These are phyloP conservation scores for Penicillium antarcticum DNA, from an alignment of 495 filamentous ascomycete genomes.

Conservation along the genomic window DNA sequence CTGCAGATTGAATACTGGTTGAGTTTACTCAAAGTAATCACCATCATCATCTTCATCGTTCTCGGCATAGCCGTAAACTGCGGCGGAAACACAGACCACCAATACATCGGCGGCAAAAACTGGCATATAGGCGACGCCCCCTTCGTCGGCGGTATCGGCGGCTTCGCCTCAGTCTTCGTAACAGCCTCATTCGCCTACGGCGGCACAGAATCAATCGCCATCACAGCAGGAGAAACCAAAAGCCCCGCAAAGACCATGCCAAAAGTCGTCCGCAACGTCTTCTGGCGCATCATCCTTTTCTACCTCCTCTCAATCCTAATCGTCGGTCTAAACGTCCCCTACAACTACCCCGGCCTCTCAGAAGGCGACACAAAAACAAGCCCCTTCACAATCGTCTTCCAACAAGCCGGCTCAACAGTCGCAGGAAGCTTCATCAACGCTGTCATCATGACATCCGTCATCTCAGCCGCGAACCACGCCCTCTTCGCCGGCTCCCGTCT, in stretches of 20 bases:
- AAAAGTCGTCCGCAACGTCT: slow-evolving; percentile 50
- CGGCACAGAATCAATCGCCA: slow-evolving; percentile 55
- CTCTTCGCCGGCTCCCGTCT: slow-evolving; percentile 52
- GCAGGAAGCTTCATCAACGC: slow-evolving; percentile 56
- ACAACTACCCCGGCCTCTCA: slow-evolving; percentile 45
- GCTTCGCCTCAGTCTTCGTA: slow-evolving; percentile 52
- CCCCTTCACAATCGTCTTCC: slow-evolving; percentile 54
- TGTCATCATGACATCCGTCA: slow-evolving; percentile 52
- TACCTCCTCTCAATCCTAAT: slow-evolving; percentile 50
- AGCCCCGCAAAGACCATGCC: slow-evolving; percentile 45
- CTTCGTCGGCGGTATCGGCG: slow-evolving; percentile 52
- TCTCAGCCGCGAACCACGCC: slow-evolving; percentile 53
- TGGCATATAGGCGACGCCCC: slow-evolving; percentile 47
- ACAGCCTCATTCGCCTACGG: slow-evolving; percentile 51
- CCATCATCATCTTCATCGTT: slow-evolving; percentile 54
- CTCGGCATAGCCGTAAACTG: slow-evolving; percentile 50
- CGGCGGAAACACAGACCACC: slow-evolving; percentile 41
- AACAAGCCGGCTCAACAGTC: slow-evolving; percentile 43
- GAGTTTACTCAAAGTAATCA: slow-evolving; percentile 53
- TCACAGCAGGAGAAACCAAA: slow-evolving; percentile 54
- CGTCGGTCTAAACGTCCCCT: slow-evolving; percentile 52
- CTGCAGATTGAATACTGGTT: slow-evolving; percentile 52
- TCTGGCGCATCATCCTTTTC: slow-evolving; percentile 53
- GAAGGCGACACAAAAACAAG: slow-evolving; percentile 39
- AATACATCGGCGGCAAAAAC: slow-evolving; percentile 45